Conservation (phyloP, 139 green algal genomes). For the Chara braunii region DNA sequence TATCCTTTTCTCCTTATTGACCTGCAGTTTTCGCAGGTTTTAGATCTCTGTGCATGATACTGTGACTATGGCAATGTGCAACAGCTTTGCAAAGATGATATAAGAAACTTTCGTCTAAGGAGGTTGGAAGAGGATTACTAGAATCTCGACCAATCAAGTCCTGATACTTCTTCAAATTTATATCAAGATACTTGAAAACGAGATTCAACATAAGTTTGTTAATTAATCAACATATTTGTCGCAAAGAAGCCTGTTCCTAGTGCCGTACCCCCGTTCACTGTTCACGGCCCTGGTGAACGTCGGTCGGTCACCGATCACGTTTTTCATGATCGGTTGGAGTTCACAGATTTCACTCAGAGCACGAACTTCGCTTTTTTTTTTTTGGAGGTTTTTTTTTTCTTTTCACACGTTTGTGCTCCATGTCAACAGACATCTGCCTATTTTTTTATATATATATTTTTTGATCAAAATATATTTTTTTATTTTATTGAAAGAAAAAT, state of each 20-base stretch:
- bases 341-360: no score
- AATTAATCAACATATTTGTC: constrained; percentile 95
- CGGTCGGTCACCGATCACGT: no score
- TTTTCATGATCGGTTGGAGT: no score
- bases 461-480: no score
- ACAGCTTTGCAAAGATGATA: constrained; percentile 93
- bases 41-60: constrained; percentile 82
- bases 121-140: constrained; percentile 30
- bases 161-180: constrained; percentile 99
- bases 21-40: constrained; percentile 96
- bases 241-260: constrained; percentile 82
- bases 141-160: constrained; percentile 76
- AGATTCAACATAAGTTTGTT: constrained; percentile 92
- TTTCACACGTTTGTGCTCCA: no score
- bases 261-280: no score
- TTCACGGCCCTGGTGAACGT: no score
- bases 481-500: no score
- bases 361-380: no score
- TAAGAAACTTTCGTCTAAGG: constrained; percentile 69
- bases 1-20: constrained; percentile 63
- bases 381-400: no score
- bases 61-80: constrained; percentile 90
- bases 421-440: no score
- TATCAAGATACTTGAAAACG: constrained; percentile 95
- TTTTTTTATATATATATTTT: no score